Percentiles rank a stretch among this genome's conserved stretches.
These are phyloP conservation scores for Saturnispora sekii DNA, from an alignment of 805 yeast genomes.

Conservation along the genomic window DNA sequence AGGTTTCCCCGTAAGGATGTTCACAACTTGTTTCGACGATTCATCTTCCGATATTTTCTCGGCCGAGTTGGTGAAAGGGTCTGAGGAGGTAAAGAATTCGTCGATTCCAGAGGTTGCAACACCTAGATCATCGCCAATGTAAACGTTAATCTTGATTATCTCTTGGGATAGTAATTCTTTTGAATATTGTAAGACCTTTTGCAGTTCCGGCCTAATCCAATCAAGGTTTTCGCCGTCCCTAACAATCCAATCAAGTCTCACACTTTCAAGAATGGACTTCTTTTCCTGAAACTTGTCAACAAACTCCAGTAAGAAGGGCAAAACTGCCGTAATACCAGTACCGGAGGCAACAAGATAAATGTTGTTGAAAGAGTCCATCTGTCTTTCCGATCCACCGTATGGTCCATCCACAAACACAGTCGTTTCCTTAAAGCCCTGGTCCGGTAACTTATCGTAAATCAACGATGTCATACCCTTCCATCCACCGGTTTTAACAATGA, in stretches of 20 bases:
- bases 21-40: background rate
- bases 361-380: slow-evolving; percentile 35
- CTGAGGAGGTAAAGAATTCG: background rate
- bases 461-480: slow-evolving; percentile 34
- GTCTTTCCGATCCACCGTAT: slow-evolving; percentile 44
- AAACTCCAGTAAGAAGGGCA: slow-evolving; percentile 30
- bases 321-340: slow-evolving; percentile 41
- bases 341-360: slow-evolving; percentile 37
- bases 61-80: background rate
- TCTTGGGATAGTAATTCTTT: slow-evolving; percentile 19
- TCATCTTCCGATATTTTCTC: background rate
- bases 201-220: slow-evolving; percentile 34
- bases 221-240: slow-evolving; percentile 25
- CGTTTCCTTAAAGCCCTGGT: slow-evolving; percentile 18
- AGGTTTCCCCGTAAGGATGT: slow-evolving; percentile 10
- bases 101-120: background rate
- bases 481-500: slow-evolving; percentile 35
- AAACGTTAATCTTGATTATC: slow-evolving; percentile 13
- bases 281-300: slow-evolving; percentile 19
- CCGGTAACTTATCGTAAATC: slow-evolving; percentile 24
- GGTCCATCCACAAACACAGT: slow-evolving; percentile 46
- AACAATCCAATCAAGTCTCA: slow-evolving; percentile 39
- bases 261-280: slow-evolving; percentile 17
- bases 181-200: slow-evolving; percentile 19
- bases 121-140: slow-evolving; percentile 6